Base-by-base conservation (phyloP, 2,329 filamentous ascomycete species). In the Coniochaeta sp. region DNA sequence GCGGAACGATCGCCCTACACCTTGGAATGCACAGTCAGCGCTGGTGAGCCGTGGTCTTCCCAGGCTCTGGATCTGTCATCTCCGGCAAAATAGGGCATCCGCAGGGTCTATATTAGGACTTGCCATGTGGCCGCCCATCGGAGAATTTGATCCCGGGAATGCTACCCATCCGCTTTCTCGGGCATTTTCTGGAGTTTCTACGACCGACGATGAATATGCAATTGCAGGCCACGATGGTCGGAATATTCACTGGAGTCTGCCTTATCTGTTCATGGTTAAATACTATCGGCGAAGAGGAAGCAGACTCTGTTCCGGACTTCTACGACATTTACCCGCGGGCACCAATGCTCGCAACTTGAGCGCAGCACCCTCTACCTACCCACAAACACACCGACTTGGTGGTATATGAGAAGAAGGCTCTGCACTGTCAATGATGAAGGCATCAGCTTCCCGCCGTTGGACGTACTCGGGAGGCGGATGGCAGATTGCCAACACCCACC, bases 231-330 rank as follows among this genome's bases (percentile, higher is more conserved):
- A n/a, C n/a, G n/a, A n/a, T n/a, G n/a, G n/a, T n/a, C n/a, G n/a
- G n/a, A 8, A 13, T 42, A 22, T 24, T 18, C 38, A 3, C 9
- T 10, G 18, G 38, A n/a, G n/a, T n/a, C n/a, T n/a, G n/a, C n/a
- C n/a, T n/a, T 30, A 49, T 49, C 26, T 16, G 30, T 9, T 48
- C 6, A 18, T 56, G 55, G 55, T 22, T 57, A 57, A 53, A 57
- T 12, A 4, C 38, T 22, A 18, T 27, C 52, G 52, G 52, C 28
- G 46, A 32, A 55, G 47, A 48, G 53, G 53, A 55, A 52, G 4
- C 18, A n/a, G n/a, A n/a, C n/a, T n/a, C n/a, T n/a, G n/a, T n/a
- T n/a, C n/a, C n/a, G n/a, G n/a, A n/a, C n/a, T n/a, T n/a, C n/a
- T n/a, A n/a, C n/a, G n/a, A 10, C 40, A 50, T 50, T 50, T 50